phyloP scores from a whole-genome alignment of 345 rosid species.

The Punica granatum region DNA sequence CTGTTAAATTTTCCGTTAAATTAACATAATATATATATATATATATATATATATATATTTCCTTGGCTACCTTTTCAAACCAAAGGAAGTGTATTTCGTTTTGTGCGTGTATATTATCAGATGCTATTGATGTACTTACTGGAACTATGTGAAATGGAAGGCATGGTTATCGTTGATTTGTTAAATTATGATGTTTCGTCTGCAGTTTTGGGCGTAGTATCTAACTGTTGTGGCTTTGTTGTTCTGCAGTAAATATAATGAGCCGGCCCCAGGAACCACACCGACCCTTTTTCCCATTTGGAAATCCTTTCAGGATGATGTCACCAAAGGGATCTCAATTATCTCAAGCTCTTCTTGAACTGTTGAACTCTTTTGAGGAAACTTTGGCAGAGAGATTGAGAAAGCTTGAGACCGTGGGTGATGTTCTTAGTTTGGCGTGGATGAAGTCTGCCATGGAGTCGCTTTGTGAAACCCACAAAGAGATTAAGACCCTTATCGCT shows the following conservation, averaged over 20 bases:
- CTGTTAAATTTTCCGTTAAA: too few species aligned
- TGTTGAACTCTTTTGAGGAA: slow-evolving; percentile 52
- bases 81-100: too few species aligned
- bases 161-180: not conserved
- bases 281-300: slow-evolving; percentile 67
- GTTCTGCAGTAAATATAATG: slow-evolving; percentile 47
- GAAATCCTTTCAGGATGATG: slow-evolving; percentile 74
- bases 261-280: slow-evolving; percentile 74
- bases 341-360: slow-evolving; percentile 40
- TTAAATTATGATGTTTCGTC: not conserved
- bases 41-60: too few species aligned
- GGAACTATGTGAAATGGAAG: too few species aligned
- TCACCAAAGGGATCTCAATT: slow-evolving; percentile 70
- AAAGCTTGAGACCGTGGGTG: slow-evolving; percentile 47
- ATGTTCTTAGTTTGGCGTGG: slow-evolving; percentile 35
- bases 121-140: too few species aligned
- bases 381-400: slow-evolving; percentile 51
- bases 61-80: too few species aligned
- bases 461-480: slow-evolving; percentile 8
- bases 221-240: not conserved
- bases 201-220: not conserved
- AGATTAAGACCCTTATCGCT: slow-evolving; percentile 2
- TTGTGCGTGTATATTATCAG: too few species aligned
- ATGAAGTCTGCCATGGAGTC: slow-evolving; percentile 35
- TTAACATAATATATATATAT: too few species aligned